Conservation (phyloP, 2,329 filamentous ascomycete genomes). For the Fusarium continuum region DNA sequence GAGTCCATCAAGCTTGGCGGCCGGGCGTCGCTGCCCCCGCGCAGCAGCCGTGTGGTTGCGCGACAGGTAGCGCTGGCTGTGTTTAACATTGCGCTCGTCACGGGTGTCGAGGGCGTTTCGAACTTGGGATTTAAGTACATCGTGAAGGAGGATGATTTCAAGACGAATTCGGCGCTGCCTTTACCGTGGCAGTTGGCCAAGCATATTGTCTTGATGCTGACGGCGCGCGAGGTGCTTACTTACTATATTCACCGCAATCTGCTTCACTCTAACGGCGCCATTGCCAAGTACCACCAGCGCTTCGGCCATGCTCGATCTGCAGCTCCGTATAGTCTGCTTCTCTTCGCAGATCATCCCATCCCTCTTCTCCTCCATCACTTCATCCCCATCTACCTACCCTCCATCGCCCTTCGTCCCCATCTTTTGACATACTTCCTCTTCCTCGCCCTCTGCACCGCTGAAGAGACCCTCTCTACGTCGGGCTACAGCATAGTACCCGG, state of each 20-base stretch:
- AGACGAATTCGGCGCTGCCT: slow-evolving; percentile 58
- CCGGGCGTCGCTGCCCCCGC: slow-evolving; percentile 58
- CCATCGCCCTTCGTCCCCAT: slow-evolving; percentile 72
- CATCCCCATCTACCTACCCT: slow-evolving; percentile 72
- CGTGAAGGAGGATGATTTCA: slow-evolving; percentile 55
- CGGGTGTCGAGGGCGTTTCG: slow-evolving; percentile 55
- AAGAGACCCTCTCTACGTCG: slow-evolving; percentile 73
- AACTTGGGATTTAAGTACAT: slow-evolving; percentile 50
- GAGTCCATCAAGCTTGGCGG: slow-evolving; percentile 75
- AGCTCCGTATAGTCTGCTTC: slow-evolving; percentile 68
- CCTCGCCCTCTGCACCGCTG: slow-evolving; percentile 68
- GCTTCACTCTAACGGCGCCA: slow-evolving; percentile 63
- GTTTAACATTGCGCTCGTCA: slow-evolving; percentile 57
- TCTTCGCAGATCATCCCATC: slow-evolving; percentile 74
- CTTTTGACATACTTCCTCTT: slow-evolving; percentile 77
- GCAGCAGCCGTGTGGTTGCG: slow-evolving; percentile 48
- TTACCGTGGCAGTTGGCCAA: slow-evolving; percentile 64
- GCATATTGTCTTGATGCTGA: slow-evolving; percentile 56
- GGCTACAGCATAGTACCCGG: slow-evolving; percentile 71
- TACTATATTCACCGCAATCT: slow-evolving; percentile 79
- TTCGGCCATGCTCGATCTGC: slow-evolving; percentile 63
- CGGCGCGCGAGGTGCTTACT: slow-evolving; percentile 65
- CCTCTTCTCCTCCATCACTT: slow-evolving; percentile 70
- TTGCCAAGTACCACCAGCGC: slow-evolving; percentile 54
- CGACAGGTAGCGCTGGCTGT: slow-evolving; percentile 54